A percentile compares a stretch with the other conserved stretches of the same genome.
These are phyloP conservation scores for Hericium coralloides DNA, from an alignment of 768 basidiomycete genomes.

Conservation along the genomic window DNA sequence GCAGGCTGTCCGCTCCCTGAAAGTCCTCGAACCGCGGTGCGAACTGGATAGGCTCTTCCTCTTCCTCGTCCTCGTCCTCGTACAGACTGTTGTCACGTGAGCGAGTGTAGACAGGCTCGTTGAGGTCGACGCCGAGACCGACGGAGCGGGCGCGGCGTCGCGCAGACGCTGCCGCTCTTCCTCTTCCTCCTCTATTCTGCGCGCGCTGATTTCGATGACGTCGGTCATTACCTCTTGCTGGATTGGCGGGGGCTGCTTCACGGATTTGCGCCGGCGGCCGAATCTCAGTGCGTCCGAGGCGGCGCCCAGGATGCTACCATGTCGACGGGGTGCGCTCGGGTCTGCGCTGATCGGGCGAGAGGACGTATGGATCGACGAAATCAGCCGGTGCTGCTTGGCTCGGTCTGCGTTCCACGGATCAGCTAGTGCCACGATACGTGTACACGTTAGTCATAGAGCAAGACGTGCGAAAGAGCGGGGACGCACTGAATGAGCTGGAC, in stretches of 20 bases:
- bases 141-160: slow-evolving; percentile 72
- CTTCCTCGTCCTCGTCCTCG: slow-evolving; percentile 31
- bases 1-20: not conserved
- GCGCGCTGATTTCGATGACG: slow-evolving; percentile 56
- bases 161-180: slow-evolving; percentile 70
- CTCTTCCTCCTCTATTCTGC: slow-evolving; percentile 41
- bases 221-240: slow-evolving; percentile 46
- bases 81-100: slow-evolving; percentile 24
- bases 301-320: slow-evolving; percentile 17
- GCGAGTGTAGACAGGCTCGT: slow-evolving; percentile 21
- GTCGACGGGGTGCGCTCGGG: slow-evolving; percentile 2
- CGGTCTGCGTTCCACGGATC: slow-evolving; percentile 4
- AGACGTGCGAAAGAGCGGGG: not conserved
- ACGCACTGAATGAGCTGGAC: slow-evolving; percentile 8
- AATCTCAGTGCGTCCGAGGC: slow-evolving; percentile 18
- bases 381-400: slow-evolving; percentile 1
- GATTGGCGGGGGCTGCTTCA: slow-evolving; percentile 18
- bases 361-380: not conserved
- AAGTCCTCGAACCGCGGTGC: not conserved
- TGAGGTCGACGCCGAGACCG: slow-evolving; percentile 49
- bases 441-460: not conserved
- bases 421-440: not conserved
- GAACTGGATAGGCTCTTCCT: slow-evolving; percentile 8
- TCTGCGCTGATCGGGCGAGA: slow-evolving; percentile 7
- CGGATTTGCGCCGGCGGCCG: slow-evolving; percentile 15